Conservation (phyloP, 2,329 filamentous ascomycete genomes). For the Exophiala lecanii-corni region DNA sequence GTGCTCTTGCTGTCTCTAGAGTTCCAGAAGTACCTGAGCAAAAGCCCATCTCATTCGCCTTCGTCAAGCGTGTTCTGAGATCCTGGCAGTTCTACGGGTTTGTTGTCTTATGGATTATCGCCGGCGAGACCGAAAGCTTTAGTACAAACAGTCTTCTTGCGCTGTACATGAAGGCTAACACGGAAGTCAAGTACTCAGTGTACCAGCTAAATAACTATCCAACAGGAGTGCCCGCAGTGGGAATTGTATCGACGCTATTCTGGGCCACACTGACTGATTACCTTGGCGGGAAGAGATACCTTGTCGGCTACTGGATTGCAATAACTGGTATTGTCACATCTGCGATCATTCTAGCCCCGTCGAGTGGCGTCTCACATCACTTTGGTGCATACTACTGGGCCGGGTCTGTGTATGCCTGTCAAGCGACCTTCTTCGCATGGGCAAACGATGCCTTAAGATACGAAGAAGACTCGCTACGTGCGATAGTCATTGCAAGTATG, state of each 20-base stretch:
- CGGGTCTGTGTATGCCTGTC: slow-evolving; percentile 20
- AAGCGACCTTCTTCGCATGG: slow-evolving; percentile 23
- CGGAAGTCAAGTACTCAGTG: slow-evolving; percentile 11
- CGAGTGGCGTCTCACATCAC: slow-evolving; percentile 35
- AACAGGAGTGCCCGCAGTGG: slow-evolving; percentile 15
- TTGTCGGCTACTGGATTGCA: slow-evolving; percentile 18
- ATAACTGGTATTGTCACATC: slow-evolving; percentile 20
- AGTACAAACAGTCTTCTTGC: slow-evolving; percentile 18
- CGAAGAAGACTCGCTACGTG: slow-evolving; percentile 19
- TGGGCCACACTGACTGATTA: slow-evolving; percentile 20
- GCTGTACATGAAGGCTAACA: slow-evolving; percentile 16
- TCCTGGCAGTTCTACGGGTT: slow-evolving; percentile 38
- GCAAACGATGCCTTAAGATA: slow-evolving; percentile 37
- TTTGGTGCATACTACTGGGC: slow-evolving; percentile 19
- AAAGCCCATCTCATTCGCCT: slow-evolving; percentile 22
- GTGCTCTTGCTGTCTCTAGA: slow-evolving; percentile 30
- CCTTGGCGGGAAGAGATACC: slow-evolving; percentile 30
- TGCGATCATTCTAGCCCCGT: slow-evolving; percentile 17
- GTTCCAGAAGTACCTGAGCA: slow-evolving; percentile 26
- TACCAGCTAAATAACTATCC: slow-evolving; percentile 22
- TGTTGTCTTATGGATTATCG: slow-evolving; percentile 51
- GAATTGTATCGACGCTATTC: slow-evolving; percentile 21
- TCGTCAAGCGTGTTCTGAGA: slow-evolving; percentile 32
- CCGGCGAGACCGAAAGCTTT: slow-evolving; percentile 69
- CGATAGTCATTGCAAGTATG: slow-evolving; percentile 21